phyloP scores from a whole-genome alignment of 2,329 filamentous ascomycete species.

The Daldinia eschscholtzii region DNA sequence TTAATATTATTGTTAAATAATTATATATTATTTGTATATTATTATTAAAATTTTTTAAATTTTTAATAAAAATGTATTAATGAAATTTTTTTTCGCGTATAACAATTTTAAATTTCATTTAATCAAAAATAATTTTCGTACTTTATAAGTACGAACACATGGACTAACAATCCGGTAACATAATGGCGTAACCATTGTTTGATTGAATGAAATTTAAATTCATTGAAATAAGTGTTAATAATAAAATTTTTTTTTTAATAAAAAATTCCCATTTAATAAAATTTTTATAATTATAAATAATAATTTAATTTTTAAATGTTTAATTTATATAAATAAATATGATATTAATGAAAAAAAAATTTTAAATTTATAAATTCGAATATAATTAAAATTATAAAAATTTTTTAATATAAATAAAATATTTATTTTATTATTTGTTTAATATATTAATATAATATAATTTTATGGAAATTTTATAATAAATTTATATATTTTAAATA shows the following conservation, averaged over 20 bases:
- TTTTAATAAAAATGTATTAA: not conserved
- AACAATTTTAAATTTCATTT: no score
- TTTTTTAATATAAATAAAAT: no score
- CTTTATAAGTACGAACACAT: no score
- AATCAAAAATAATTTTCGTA: no score
- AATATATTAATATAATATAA: not conserved
- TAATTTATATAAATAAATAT: slow-evolving; percentile 4
- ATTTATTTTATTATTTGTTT: not conserved
- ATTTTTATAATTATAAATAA: slow-evolving; percentile 2
- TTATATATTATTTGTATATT: no score
- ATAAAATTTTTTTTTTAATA: no score
- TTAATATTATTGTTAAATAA: not conserved
- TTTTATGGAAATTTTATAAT: not conserved
- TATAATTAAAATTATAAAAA: not conserved
- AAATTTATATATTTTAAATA: not conserved
- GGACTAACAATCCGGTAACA: no score
- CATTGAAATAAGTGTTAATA: no score
- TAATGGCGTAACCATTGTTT: no score
- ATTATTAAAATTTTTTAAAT: not conserved
- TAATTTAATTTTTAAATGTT: slow-evolving; percentile 3
- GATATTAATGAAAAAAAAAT: not conserved
- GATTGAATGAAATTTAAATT: no score
- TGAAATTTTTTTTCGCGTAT: no score
- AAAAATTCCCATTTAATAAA: slow-evolving; percentile 1
- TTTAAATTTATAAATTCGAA: not conserved